Evolutionary conservation across 306 rosid species (phyloP).

Genomic region (Ochetophila trinervis): DNA sequence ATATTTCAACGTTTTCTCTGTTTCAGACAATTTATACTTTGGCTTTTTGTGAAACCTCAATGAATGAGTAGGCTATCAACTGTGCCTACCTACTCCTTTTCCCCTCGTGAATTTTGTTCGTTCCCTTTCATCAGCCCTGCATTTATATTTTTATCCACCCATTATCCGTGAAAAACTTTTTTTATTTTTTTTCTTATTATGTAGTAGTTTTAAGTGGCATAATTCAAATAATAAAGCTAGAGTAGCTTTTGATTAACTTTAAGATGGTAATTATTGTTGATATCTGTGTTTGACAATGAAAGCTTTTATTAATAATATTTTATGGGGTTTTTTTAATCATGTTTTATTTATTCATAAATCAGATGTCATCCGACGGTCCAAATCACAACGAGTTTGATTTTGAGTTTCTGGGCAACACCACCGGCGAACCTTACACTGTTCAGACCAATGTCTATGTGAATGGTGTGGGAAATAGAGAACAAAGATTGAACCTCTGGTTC

Average conservation of each 20-base stretch:
- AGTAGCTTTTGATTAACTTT: neutral
- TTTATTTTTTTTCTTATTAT: neutral
- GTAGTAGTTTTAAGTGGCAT: neutral
- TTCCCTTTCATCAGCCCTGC: slow-evolving; percentile 18
- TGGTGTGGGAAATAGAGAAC: slow-evolving; percentile 89
- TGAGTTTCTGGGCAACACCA: slow-evolving; percentile 87
- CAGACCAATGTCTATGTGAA: slow-evolving; percentile 88
- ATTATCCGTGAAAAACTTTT: neutral
- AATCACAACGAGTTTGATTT: slow-evolving; percentile 87
- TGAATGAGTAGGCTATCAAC: slow-evolving; percentile 21
- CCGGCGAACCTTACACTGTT: slow-evolving; percentile 83
- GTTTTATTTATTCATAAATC: neutral
- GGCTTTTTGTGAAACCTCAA: slow-evolving; percentile 10
- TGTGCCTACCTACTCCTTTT: slow-evolving; percentile 21
- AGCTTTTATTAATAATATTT: neutral
- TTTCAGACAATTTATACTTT: slow-evolving; percentile 19
- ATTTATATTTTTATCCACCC: slow-evolving; percentile 30
- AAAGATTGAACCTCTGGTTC: slow-evolving; percentile 89
- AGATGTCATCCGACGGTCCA: slow-evolving; percentile 96
- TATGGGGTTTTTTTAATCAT: no score
- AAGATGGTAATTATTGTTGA: neutral
- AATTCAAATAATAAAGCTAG: neutral
- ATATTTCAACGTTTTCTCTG: slow-evolving; percentile 17
- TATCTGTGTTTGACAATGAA: neutral
- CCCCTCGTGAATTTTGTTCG: slow-evolving; percentile 12